Conservation (phyloP, 83 land plant species). For the Larix sibirica region DNA sequence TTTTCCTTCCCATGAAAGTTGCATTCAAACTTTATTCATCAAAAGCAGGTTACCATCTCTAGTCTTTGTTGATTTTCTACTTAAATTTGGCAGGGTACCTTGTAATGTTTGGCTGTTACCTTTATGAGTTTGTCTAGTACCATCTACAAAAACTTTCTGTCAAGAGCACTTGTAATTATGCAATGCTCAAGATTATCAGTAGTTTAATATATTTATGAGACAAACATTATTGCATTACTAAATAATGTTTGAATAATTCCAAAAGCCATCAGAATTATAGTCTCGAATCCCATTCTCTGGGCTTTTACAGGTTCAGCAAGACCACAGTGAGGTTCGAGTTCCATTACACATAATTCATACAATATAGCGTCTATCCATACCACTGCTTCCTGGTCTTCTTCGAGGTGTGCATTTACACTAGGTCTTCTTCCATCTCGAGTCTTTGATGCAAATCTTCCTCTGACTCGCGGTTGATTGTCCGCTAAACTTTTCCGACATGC, state of each 20-base stretch:
- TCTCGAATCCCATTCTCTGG: not conserved
- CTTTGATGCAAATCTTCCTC: constrained; percentile 75
- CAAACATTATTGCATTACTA: constrained; percentile 1
- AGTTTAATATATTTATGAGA: not conserved
- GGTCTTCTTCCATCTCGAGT: not conserved
- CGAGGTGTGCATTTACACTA: not conserved
- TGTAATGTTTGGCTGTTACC: not conserved
- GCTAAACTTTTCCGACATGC: constrained; percentile 92
- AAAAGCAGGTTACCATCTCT: not conserved
- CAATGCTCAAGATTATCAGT: not conserved
- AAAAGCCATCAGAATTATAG: not conserved
- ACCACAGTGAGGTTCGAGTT: not conserved
- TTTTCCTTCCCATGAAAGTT: not conserved
- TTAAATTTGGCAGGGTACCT: not conserved
- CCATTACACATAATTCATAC: not conserved
- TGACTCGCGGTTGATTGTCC: constrained; percentile 82
- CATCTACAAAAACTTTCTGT: not conserved
- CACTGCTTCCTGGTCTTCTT: constrained; percentile 8
- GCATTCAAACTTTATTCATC: not conserved
- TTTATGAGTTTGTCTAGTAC: not conserved
- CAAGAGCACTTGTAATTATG: not conserved
- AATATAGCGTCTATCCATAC: constrained; percentile 13
- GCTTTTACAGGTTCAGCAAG: constrained; percentile 5
- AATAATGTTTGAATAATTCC: not conserved
- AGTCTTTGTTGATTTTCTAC: not conserved